Conservation (phyloP, 139 green algal genomes). For the Chlamydomonas urium region DNA sequence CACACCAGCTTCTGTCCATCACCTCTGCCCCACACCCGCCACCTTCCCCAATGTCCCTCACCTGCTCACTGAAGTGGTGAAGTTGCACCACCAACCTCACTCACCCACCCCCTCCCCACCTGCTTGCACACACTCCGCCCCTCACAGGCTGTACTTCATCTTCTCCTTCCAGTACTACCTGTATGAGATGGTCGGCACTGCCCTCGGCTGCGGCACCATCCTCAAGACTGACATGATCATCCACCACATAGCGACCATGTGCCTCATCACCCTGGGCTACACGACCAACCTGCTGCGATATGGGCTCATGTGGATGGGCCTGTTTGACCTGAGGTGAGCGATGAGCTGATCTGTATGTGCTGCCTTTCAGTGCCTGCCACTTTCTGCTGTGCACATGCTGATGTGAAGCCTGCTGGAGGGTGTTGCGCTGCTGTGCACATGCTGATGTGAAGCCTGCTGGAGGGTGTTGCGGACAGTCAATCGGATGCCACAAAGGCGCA, state of each 20-base stretch:
- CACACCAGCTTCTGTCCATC: too few species aligned
- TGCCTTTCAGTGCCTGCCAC: too few species aligned
- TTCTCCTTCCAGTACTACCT: conserved; percentile 40
- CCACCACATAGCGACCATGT: conserved; percentile 48
- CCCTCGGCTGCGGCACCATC: conserved; percentile 27
- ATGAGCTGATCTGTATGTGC: neutral
- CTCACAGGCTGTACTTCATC: conserved; percentile 20
- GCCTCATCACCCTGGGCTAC: conserved; percentile 33
- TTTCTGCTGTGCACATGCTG: too few species aligned
- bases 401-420: too few species aligned
- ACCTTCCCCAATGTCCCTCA: neutral
- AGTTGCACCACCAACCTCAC: neutral
- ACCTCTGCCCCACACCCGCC: neutral
- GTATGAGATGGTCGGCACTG: conserved; percentile 43
- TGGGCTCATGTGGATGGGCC: conserved; percentile 19
- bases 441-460: too few species aligned
- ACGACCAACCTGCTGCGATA: conserved; percentile 19
- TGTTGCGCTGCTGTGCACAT: too few species aligned
- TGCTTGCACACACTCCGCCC: neutral
- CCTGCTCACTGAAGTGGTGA: too few species aligned
- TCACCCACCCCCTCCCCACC: neutral
- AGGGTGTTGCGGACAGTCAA: too few species aligned
- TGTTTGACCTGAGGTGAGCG: conserved; percentile 10
- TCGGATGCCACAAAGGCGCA: too few species aligned
- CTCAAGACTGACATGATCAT: conserved; percentile 49